phyloP scores from a whole-genome alignment of 2,329 filamentous ascomycete species.

The Nannizzia gypsea region DNA sequence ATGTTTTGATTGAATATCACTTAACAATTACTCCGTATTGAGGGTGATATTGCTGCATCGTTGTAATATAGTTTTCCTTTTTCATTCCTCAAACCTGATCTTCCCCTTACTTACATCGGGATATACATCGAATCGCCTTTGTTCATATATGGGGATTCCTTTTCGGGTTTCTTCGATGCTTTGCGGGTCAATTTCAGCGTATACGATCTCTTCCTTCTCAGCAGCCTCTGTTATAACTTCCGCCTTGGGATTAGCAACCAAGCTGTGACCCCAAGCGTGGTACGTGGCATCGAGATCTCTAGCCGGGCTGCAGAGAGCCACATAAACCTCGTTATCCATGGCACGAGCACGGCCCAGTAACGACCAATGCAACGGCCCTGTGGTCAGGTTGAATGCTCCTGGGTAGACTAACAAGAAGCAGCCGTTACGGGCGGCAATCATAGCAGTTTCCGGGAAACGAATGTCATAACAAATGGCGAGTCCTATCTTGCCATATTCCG shows the following conservation, averaged over 20 bases:
- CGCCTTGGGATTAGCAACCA: slow-evolving; percentile 81
- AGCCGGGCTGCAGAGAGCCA: slow-evolving; percentile 83
- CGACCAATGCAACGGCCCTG: slow-evolving; percentile 83
- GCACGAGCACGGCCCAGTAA: slow-evolving; percentile 71
- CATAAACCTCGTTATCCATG: slow-evolving; percentile 88
- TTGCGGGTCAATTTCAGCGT: slow-evolving; percentile 56
- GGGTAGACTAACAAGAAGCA: slow-evolving; percentile 84
- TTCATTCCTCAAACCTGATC: slow-evolving; percentile 29
- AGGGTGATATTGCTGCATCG: too few species aligned
- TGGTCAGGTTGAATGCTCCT: slow-evolving; percentile 93
- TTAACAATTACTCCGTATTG: background rate
- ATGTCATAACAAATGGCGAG: slow-evolving; percentile 97
- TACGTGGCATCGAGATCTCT: slow-evolving; percentile 67
- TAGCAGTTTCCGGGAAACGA: slow-evolving; percentile 87
- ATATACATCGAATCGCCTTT: slow-evolving; percentile 91
- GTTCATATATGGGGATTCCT: slow-evolving; percentile 70
- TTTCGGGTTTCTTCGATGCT: slow-evolving; percentile 64
- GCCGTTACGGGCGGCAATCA: slow-evolving; percentile 73
- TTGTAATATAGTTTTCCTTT: too few species aligned
- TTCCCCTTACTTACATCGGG: slow-evolving; percentile 66
- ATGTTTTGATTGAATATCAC: background rate
- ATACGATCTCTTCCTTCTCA: slow-evolving; percentile 64
- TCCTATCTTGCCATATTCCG: slow-evolving; percentile 76
- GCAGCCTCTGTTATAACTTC: slow-evolving; percentile 66
- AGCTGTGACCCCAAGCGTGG: slow-evolving; percentile 82